Evolutionary conservation across 208 protist genomes (phyloP), one percentile per base, ranked within the genome.

Genomic region (Trichomonas vaginalis): DNA sequence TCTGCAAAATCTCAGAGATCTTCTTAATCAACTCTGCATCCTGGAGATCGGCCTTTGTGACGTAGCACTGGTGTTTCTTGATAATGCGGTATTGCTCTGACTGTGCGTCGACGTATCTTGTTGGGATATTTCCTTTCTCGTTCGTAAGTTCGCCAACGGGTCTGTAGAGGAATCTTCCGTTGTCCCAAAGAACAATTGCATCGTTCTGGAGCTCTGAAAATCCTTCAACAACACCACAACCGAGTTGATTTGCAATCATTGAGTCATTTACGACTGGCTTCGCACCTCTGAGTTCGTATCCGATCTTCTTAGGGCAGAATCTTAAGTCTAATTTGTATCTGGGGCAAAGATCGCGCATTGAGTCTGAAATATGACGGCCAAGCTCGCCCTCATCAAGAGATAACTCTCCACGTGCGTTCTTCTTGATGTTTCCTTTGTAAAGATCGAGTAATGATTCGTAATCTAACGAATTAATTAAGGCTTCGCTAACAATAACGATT

Each of bases 201-300:
- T 87, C 45, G 21, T 17, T 45, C 0, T 49, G 21, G 4, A 32
- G 39, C 79, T 4, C 12, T 23, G 62, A 42, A 37, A 92, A 86
- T 45, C 61, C 86, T 10, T 47, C 35, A 8, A 95, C 86, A 48
- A 83, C 96, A 12, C 83, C 96, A 95, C 35, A 96, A 32, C 96
- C 96, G 23, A 96, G 79, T 88, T 96, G 79, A 35, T 61, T 2
- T 39, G 95, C 88, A 32, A 95, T 96, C 39, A 96, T 95, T 47
- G 49, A 35, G 48, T 96, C 96, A n/a, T 62, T 86, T 32, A 51
- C 40, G 56, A 56, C 90, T 40, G 96, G 96, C 17, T 95, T 56
- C 46, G 95, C 96, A 79, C 92, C 51, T 87, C 96, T 86, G 21
- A 96, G 95, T 80, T 96, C 96, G 61, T 96, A 96, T 51, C 96